phyloP scores from a whole-genome alignment of 2,329 filamentous ascomycete genomes.

The Stemphylium beticola region DNA sequence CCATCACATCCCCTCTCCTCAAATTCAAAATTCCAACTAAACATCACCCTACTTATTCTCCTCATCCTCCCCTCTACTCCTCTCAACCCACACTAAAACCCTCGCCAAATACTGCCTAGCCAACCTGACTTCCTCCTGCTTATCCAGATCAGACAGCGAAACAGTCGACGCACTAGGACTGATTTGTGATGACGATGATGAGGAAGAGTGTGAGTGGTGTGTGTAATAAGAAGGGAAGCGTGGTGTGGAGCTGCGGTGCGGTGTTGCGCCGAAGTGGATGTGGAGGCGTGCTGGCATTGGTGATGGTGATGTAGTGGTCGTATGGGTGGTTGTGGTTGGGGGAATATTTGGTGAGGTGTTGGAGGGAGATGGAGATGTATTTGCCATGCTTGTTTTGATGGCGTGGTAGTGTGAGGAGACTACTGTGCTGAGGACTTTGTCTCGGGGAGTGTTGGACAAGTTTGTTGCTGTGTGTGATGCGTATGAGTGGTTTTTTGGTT shows the following conservation, averaged over 20 bases:
- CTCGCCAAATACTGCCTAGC: constrained; percentile 1
- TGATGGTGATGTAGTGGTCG: not conserved
- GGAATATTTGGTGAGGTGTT: not conserved
- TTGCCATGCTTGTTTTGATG: not conserved
- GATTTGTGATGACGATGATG: not conserved
- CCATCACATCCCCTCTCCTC: too few species aligned
- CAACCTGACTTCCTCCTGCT: constrained; percentile 10
- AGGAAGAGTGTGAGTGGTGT: not conserved
- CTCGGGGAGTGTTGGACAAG: too few species aligned
- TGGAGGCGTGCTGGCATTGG: not conserved
- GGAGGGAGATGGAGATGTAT: too few species aligned
- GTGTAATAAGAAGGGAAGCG: not conserved
- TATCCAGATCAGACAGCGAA: constrained; percentile 11
- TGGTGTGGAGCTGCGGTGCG: not conserved
- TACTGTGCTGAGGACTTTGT: not conserved
- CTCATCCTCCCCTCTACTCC: too few species aligned
- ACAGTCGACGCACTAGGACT: not conserved
- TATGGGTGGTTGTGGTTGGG: not conserved
- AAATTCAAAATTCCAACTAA: too few species aligned
- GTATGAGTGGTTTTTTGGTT: too few species aligned
- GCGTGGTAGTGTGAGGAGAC: not conserved
- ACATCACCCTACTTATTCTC: too few species aligned
- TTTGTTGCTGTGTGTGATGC: too few species aligned
- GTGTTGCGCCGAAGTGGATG: constrained; percentile 2
- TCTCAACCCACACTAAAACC: not conserved